These are phyloP conservation scores for Taphrina betulina DNA, from an alignment of 1,139 yeast genomes.

Conservation along the genomic window DNA sequence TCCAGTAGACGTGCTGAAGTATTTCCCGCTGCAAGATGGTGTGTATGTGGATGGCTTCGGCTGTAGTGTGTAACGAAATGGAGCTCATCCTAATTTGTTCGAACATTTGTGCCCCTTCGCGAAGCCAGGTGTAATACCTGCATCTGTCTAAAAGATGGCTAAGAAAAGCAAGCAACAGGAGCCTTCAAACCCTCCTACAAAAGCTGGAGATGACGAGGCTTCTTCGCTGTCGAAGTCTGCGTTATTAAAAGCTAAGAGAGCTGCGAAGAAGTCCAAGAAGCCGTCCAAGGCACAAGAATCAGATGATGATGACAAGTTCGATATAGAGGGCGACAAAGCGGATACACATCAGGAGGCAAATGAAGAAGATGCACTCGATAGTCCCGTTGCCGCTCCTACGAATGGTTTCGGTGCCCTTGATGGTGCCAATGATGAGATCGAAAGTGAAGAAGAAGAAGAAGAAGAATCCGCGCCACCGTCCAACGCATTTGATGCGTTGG, in stretches of 20 bases:
- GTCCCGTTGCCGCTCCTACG: not conserved
- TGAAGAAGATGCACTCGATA: constrained; percentile 16
- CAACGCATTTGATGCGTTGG: constrained; percentile 9
- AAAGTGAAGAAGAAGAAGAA: constrained; percentile 3
- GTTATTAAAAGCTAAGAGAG: constrained; percentile 24
- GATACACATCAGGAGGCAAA: constrained; percentile 1
- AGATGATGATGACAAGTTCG: constrained; percentile 17
- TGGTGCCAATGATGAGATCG: constrained; percentile 17
- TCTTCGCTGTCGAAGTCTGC: constrained; percentile 29
- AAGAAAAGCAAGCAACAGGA: constrained; percentile 28
- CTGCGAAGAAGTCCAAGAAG: constrained; percentile 26
- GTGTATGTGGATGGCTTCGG: too few species aligned
- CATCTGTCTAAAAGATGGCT: too few species aligned
- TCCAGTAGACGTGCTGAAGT: too few species aligned
- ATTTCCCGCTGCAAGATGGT: too few species aligned
- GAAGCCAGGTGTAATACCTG: too few species aligned
- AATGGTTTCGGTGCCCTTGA: constrained; percentile 25
- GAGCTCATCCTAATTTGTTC: too few species aligned
- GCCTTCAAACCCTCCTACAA: not conserved
- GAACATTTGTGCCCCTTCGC: too few species aligned
- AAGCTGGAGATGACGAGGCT: constrained; percentile 8
- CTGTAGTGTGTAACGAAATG: too few species aligned
- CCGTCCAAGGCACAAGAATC: constrained; percentile 12
- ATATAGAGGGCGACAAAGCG: constrained; percentile 13
- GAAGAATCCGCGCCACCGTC: constrained; percentile 2